Conservation (phyloP, 192 early-diverging fungal species). For the Mortierella antarctica region DNA sequence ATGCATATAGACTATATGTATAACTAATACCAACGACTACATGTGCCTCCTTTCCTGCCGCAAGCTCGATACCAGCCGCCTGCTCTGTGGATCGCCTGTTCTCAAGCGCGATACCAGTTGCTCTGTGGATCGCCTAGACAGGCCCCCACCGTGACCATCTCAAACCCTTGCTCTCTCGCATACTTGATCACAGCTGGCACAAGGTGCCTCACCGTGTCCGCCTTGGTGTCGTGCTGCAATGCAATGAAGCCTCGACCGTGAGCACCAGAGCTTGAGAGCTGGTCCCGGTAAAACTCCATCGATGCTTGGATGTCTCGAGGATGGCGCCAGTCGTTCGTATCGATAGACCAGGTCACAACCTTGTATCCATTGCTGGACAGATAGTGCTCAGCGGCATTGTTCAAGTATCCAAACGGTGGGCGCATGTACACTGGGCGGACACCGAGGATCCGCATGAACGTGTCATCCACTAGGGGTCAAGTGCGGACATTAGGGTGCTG, state of each 20-base stretch:
- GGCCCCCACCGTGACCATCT: constrained; percentile 35
- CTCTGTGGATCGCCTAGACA: constrained; percentile 12
- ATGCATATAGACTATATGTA: no score
- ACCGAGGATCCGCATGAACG: constrained; percentile 59
- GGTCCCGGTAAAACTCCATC: background rate
- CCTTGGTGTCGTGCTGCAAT: constrained; percentile 15
- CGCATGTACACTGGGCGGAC: constrained; percentile 65
- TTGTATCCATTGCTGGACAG: constrained; percentile 30
- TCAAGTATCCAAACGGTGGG: constrained; percentile 60
- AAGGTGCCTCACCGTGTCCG: constrained; percentile 4
- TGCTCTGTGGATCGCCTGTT: no score
- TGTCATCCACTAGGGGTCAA: constrained; percentile 49
- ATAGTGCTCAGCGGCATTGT: background rate
- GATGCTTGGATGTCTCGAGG: background rate
- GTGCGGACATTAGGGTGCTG: background rate
- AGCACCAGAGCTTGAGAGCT: background rate
- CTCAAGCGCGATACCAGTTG: constrained; percentile 24
- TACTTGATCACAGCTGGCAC: constrained; percentile 16
- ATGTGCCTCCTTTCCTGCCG: no score
- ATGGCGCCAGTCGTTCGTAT: constrained; percentile 42
- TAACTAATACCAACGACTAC: no score
- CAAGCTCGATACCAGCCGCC: no score
- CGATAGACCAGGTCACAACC: constrained; percentile 26
- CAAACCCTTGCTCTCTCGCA: constrained; percentile 14
- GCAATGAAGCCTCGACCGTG: constrained; percentile 13